These are phyloP conservation scores for Colletotrichum brevisporum DNA, from an alignment of 2,329 filamentous ascomycete species.

Conservation along the genomic window DNA sequence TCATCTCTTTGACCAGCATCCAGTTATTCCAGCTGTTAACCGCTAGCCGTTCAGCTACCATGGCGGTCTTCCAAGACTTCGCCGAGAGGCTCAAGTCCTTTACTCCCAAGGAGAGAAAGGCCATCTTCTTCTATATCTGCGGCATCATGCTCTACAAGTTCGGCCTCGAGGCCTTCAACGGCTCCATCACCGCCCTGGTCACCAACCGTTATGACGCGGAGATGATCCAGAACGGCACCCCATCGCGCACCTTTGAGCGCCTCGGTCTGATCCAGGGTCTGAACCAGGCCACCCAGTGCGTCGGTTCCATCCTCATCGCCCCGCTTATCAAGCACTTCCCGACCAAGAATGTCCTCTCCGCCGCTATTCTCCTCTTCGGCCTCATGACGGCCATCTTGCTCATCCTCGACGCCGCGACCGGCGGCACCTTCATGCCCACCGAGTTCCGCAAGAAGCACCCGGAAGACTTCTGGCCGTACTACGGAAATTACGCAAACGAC, in stretches of 20 bases:
- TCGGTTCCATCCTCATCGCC: conserved; percentile 65
- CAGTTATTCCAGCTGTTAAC: neutral
- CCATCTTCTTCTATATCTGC: conserved; percentile 61
- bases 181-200: conserved; percentile 62
- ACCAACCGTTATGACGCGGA: conserved; percentile 62
- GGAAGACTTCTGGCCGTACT: conserved; percentile 58
- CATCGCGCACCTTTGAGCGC: conserved; percentile 56
- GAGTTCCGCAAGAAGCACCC: conserved; percentile 47
- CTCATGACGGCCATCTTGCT: conserved; percentile 62
- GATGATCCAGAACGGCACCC: conserved; percentile 4
- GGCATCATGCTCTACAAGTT: conserved; percentile 69
- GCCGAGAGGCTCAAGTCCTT: conserved; percentile 41
- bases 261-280: conserved; percentile 62
- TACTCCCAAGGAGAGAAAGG: conserved; percentile 56
- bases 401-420: conserved; percentile 63
- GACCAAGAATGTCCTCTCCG: conserved; percentile 60
- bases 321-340: conserved; percentile 63
- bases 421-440: conserved; percentile 56
- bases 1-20: too few species aligned
- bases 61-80: conserved; percentile 6
- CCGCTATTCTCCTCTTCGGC: conserved; percentile 60
- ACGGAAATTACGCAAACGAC: conserved; percentile 63
- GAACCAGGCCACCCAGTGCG: conserved; percentile 65
- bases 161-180: conserved; percentile 65
- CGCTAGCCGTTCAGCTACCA: neutral